Percentiles rank a stretch among this genome's conserved stretches.
Evolutionary conservation across 805 yeast species (phyloP).

Genomic region (Candida sakaeoensis): DNA sequence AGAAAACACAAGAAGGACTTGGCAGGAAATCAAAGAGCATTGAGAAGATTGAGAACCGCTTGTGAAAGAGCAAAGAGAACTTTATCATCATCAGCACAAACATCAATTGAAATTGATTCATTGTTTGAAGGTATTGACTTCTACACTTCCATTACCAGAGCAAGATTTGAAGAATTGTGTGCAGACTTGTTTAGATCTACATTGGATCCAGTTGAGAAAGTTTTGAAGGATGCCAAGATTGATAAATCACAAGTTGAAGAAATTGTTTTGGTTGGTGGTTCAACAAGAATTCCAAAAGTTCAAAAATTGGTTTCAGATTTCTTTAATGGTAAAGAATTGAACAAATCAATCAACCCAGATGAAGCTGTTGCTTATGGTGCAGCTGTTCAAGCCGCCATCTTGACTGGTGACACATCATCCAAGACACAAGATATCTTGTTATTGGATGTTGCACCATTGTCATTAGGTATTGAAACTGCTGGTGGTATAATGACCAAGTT

Average conservation of each 20-base stretch:
- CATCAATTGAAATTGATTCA: constrained; percentile 94
- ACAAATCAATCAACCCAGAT: constrained; percentile 97
- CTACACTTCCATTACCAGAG: constrained; percentile 92
- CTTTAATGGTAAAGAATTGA: constrained; percentile 93
- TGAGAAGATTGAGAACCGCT: constrained; percentile 93
- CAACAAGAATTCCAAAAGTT: constrained; percentile 98
- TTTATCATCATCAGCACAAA: constrained; percentile 89
- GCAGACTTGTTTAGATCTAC: constrained; percentile 91
- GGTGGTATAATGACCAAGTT: constrained; percentile 97
- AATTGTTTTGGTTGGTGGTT: constrained; percentile 97
- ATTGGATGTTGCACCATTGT: constrained; percentile 90
- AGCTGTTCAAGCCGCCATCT: constrained; percentile 97
- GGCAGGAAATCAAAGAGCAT: constrained; percentile 74
- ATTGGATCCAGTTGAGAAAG: constrained; percentile 93
- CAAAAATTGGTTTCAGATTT: constrained; percentile 87
- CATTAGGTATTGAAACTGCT: constrained; percentile 93
- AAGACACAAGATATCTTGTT: constrained; percentile 53
- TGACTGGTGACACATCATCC: constrained; percentile 72
- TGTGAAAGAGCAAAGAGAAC: constrained; percentile 98
- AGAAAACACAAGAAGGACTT: constrained; percentile 89
- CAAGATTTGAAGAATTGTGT: constrained; percentile 96
- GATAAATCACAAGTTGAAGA: constrained; percentile 87
- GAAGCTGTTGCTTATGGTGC: constrained; percentile 99
- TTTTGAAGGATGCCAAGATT: constrained; percentile 87
- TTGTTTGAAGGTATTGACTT: constrained; percentile 93